A percentile compares a stretch with the other conserved stretches of the same genome.
Evolutionary conservation across 192 early-diverging fungal species (phyloP).

Genomic region (Linderina pennispora): DNA sequence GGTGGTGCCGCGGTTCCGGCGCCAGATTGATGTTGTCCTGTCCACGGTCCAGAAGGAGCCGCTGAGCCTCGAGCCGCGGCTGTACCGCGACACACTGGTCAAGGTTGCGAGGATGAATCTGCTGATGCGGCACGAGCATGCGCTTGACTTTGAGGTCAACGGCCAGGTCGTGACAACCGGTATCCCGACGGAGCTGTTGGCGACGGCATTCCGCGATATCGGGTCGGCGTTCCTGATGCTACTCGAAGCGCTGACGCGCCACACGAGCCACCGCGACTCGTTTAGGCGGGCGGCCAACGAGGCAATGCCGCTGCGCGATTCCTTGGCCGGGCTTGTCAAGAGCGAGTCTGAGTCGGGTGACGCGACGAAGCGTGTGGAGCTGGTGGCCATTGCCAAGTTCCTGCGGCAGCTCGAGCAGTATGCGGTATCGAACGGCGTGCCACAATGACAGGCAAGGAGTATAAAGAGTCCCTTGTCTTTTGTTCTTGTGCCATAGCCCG

Average conservation of each 20-base stretch:
- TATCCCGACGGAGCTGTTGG: constrained; percentile 1
- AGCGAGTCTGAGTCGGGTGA: neutral
- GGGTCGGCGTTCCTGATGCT: constrained; percentile 36
- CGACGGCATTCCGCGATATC: constrained; percentile 26
- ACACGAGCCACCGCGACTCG: constrained; percentile 38
- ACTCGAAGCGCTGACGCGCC: constrained; percentile 37
- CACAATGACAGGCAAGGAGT: neutral
- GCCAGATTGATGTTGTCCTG: constrained; percentile 39
- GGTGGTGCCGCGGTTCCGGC: constrained; percentile 32
- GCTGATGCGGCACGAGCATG: constrained; percentile 15
- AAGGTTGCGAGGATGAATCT: constrained; percentile 31
- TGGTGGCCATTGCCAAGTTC: constrained; percentile 15
- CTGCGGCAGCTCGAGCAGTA: constrained; percentile 32
- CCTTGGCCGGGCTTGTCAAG: constrained; percentile 9
- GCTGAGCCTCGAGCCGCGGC: constrained; percentile 39
- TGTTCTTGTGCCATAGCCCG: too few species aligned
- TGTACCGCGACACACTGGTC: constrained; percentile 44
- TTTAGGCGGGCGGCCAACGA: constrained; percentile 26
- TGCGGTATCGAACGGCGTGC: constrained; percentile 4
- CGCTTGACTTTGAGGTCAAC: constrained; percentile 4
- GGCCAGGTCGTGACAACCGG: constrained; percentile 1
- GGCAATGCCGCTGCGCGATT: constrained; percentile 23
- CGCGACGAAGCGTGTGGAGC: constrained; percentile 1
- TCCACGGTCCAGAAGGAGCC: constrained; percentile 38
- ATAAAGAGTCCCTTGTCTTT: constrained; percentile 1